phyloP scores from a whole-genome alignment of 352 stramenopile genomes.

The Phytophthora podocarpi region DNA sequence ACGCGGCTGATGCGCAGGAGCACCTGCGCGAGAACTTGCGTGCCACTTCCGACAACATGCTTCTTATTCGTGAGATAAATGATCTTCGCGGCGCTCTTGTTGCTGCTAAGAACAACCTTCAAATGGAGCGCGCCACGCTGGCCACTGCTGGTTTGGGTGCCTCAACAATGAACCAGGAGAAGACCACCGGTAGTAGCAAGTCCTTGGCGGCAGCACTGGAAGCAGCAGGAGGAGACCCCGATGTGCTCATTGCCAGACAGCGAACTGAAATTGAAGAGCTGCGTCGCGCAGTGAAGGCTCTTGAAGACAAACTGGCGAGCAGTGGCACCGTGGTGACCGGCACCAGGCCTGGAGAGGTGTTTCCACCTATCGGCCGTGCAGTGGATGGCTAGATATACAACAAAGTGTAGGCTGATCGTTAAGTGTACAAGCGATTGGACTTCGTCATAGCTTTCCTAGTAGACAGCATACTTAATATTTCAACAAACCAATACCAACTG shows the following conservation, averaged over 20 bases:
- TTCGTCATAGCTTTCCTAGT: no score
- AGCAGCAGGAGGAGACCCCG: conserved; percentile 46
- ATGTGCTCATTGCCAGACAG: conserved; percentile 63
- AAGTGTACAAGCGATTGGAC: no score
- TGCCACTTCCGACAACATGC: conserved; percentile 85
- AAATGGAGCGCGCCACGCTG: conserved; percentile 72
- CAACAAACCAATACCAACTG: no score
- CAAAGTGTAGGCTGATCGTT: no score
- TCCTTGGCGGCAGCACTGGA: conserved; percentile 23
- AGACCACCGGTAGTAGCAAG: conserved; percentile 16
- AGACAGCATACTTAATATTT: no score
- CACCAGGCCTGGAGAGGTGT: conserved; percentile 26
- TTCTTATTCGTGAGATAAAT: conserved; percentile 94
- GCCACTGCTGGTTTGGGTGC: conserved; percentile 24
- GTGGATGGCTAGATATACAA: conserved; percentile 33
- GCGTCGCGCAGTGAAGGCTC: conserved; percentile 72
- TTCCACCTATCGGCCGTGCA: conserved; percentile 39
- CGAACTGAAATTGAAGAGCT: conserved; percentile 78
- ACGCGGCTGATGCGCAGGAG: conserved; percentile 70
- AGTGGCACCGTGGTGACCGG: not conserved
- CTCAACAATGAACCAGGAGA: conserved; percentile 33
- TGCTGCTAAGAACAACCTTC: conserved; percentile 74
- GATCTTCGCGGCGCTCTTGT: conserved; percentile 82
- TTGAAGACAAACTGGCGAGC: conserved; percentile 65
- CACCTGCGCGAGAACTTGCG: conserved; percentile 71